Evolutionary conservation across 2,329 filamentous ascomycete genomes (phyloP).

Genomic region (Botrytis fragariae): DNA sequence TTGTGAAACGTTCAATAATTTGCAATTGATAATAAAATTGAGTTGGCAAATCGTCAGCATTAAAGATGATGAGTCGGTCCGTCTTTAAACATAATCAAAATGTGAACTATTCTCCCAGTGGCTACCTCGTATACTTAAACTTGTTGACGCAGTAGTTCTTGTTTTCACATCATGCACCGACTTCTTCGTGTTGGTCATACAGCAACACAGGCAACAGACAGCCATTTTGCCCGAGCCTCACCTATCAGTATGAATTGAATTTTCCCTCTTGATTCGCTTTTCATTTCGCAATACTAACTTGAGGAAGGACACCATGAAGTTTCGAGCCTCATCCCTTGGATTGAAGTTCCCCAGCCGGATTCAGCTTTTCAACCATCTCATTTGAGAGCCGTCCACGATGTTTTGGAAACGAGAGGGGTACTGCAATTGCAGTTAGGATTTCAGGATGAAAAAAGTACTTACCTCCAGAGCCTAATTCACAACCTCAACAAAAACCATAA

Average conservation of each 20-base stretch:
- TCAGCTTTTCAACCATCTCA: neutral
- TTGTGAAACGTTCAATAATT: neutral
- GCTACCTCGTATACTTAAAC: no score
- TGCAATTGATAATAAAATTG: neutral
- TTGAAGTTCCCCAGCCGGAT: neutral
- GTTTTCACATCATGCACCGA: neutral
- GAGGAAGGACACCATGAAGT: neutral
- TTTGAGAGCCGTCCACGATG: conserved; percentile 21
- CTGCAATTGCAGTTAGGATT: conserved; percentile 28
- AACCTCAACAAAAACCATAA: conserved; percentile 3
- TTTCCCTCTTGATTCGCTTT: neutral
- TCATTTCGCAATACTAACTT: neutral
- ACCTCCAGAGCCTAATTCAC: conserved; percentile 28
- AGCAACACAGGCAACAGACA: neutral
- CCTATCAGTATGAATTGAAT: neutral
- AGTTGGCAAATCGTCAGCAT: neutral
- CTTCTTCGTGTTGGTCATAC: neutral
- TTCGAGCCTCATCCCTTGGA: neutral
- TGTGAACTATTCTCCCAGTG: no score
- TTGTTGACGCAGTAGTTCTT: no score
- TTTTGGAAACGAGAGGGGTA: conserved; percentile 27
- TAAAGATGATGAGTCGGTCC: neutral
- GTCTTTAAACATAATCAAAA: neutral
- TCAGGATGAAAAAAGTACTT: conserved; percentile 27
- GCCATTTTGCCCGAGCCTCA: neutral